Evolutionary conservation across 805 yeast species (phyloP).

Genomic region (Candida schatavii): DNA sequence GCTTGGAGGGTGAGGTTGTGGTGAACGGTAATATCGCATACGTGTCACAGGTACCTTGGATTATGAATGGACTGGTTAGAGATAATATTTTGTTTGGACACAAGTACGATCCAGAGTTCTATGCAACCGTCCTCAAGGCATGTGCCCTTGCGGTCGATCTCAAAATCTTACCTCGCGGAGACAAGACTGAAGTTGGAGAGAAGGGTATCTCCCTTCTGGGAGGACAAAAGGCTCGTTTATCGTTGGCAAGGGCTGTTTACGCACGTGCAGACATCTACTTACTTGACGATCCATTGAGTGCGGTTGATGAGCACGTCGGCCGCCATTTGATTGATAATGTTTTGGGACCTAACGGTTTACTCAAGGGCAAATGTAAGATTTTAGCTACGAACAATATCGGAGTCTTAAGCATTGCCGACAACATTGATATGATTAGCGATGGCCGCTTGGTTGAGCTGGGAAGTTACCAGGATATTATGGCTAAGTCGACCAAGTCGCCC

Average conservation of each 20-base stretch:
- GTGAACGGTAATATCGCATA: slow-evolving; percentile 82
- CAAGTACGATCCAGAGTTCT: slow-evolving; percentile 75
- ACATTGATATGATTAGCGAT: slow-evolving; percentile 63
- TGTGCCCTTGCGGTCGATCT: slow-evolving; percentile 85
- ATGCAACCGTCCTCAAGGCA: slow-evolving; percentile 75
- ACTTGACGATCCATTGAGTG: slow-evolving; percentile 90
- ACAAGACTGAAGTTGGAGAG: slow-evolving; percentile 91
- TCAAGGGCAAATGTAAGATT: slow-evolving; percentile 69
- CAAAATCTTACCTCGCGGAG: slow-evolving; percentile 81
- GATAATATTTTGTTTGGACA: slow-evolving; percentile 93
- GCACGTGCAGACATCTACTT: slow-evolving; percentile 89
- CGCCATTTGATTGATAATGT: slow-evolving; percentile 80
- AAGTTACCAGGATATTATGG: slow-evolving; percentile 50
- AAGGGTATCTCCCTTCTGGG: slow-evolving; percentile 96
- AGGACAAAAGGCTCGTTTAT: slow-evolving; percentile 95
- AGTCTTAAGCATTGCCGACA: slow-evolving; percentile 72
- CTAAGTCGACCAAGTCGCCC: slow-evolving; percentile 40
- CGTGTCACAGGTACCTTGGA: slow-evolving; percentile 95
- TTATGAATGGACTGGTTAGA: slow-evolving; percentile 88
- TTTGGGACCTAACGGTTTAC: slow-evolving; percentile 74
- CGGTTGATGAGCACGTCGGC: slow-evolving; percentile 97
- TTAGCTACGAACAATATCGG: slow-evolving; percentile 86
- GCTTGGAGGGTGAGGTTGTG: slow-evolving; percentile 67
- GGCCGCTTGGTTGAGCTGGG: slow-evolving; percentile 72
- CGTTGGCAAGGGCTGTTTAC: slow-evolving; percentile 94